A percentile compares a stretch with the other conserved stretches of the same genome.
Evolutionary conservation across 1,284 basidiomycete genomes (phyloP).

Genomic region (Microbotryomycetes sp.): DNA sequence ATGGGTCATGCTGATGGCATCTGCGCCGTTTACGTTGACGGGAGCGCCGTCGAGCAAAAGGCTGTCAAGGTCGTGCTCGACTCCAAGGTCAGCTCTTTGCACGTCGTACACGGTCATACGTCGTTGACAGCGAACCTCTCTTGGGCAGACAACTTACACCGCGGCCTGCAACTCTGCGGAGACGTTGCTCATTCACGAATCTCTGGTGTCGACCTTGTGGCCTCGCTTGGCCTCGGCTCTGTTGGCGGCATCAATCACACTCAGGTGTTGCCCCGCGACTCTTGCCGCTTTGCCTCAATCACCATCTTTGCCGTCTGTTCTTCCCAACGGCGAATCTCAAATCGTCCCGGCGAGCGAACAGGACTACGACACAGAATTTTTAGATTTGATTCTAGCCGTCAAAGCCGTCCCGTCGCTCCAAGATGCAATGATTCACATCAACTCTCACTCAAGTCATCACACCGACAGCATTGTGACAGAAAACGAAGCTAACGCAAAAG

Average conservation of each 20-base stretch:
- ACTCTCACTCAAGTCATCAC: constrained; percentile 87
- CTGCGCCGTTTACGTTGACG: constrained; percentile 83
- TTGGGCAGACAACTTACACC: constrained; percentile 77
- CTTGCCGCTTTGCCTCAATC: constrained; percentile 48
- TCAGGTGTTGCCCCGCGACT: constrained; percentile 69
- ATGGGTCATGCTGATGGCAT: constrained; percentile 99
- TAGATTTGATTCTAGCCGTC: constrained; percentile 76
- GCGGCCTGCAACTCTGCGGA: constrained; percentile 94
- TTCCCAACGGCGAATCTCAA: constrained; percentile 33
- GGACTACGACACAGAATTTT: constrained; percentile 82
- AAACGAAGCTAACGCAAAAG: constrained; percentile 56
- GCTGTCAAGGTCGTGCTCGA: constrained; percentile 77
- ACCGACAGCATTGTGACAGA: constrained; percentile 94
- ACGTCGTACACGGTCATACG: background rate
- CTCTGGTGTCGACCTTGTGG: constrained; percentile 67
- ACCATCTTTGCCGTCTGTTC: constrained; percentile 39
- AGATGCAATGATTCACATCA: constrained; percentile 81
- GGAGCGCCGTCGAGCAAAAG: constrained; percentile 67
- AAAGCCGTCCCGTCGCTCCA: constrained; percentile 62
- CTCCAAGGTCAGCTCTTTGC: constrained; percentile 63
- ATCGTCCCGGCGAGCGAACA: constrained; percentile 42
- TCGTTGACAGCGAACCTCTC: background rate
- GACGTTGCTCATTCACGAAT: constrained; percentile 77
- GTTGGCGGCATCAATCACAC: constrained; percentile 60
- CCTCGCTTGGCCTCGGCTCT: constrained; percentile 68